Evolutionary conservation across 2,329 filamentous ascomycete species (phyloP), one percentile per base, ranked within the genome.

Genomic region (Hypoxylon sp.): DNA sequence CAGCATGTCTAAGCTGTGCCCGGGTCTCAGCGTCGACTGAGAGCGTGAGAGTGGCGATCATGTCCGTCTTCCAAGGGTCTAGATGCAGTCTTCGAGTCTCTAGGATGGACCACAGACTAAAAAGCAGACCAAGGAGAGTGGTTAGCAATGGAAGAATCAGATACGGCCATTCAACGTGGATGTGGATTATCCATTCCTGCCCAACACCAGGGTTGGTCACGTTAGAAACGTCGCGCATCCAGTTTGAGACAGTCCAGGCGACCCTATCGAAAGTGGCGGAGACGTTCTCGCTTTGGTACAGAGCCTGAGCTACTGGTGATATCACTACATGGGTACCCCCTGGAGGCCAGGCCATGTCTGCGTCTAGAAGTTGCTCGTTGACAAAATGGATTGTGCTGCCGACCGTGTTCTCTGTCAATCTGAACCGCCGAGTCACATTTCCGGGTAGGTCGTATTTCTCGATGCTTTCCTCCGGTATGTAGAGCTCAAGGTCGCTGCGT

Each of bases 81-180:
- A 72, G 40, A 1, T 53, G 30, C 24, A 72, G 55, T 26, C 40
- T 54, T 9, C 55, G 64, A 0, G 70, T 72, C 24, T 72, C 65
- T 18, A 61, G 5, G 0, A 73, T 67, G 8, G 61, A 61, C 48
- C 56, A 59, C 12, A 70, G 2, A 28, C 57, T 53, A 38, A 65
- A 72, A 14, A 51, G 2, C 24, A 67, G 38, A 32, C 69, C 67
- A 14, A 61, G 26, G 24, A 49, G 11, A 1, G 67, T 44, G 11
- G 60, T 51, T 1, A 65, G 44, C 9, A 70, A 12, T 2, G 70
- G 72, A 4, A 70, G 62, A 11, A 65, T 54, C 42, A 71, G 61
- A 26, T 70, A 73, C 1, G 64, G 28, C 72, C 71, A 74, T 4
- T 70, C 42, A 5, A 74, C 65, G 2, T 56, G 38, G 22, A 69